Conservation (phyloP, 805 yeast species). For the Yamadazyma tumulicola region DNA sequence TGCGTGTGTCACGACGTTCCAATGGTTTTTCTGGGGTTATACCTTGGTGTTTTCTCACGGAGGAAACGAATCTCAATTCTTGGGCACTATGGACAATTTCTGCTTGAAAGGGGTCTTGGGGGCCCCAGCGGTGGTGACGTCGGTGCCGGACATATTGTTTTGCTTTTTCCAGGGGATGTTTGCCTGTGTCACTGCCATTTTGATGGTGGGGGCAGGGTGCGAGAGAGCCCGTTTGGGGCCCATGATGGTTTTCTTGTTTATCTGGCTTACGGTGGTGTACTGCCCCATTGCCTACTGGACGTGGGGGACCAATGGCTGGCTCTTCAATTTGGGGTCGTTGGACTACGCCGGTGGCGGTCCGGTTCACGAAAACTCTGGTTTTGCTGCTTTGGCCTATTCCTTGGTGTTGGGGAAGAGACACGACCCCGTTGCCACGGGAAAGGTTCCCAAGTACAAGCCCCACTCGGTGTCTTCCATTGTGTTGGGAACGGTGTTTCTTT, state of each 20-base stretch:
- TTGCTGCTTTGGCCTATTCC: slow-evolving; percentile 92
- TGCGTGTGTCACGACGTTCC: slow-evolving; percentile 76
- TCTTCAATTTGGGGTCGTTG: slow-evolving; percentile 72
- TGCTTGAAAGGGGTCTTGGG: slow-evolving; percentile 80
- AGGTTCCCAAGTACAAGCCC: slow-evolving; percentile 87
- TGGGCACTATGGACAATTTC: slow-evolving; percentile 81
- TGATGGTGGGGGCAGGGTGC: slow-evolving; percentile 97
- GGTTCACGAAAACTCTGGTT: slow-evolving; percentile 92
- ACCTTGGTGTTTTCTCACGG: slow-evolving; percentile 79
- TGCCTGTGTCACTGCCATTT: slow-evolving; percentile 86
- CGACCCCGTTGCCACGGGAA: slow-evolving; percentile 66
- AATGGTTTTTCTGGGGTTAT: slow-evolving; percentile 99
- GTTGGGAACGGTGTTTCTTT: slow-evolving; percentile 87
- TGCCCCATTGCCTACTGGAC: slow-evolving; percentile 97
- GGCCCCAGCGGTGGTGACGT: slow-evolving; percentile 60
- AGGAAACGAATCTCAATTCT: slow-evolving; percentile 55
- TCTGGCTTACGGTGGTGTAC: slow-evolving; percentile 94
- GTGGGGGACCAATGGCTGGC: slow-evolving; percentile 95
- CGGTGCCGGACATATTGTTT: slow-evolving; percentile 88
- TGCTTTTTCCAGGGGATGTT: slow-evolving; percentile 96
- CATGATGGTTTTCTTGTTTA: slow-evolving; percentile 89
- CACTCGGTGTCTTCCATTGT: slow-evolving; percentile 90
- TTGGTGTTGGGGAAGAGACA: slow-evolving; percentile 88
- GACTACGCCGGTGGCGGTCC: slow-evolving; percentile 99
- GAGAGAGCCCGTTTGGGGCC: slow-evolving; percentile 96